phyloP scores from a whole-genome alignment of 2,329 filamentous ascomycete genomes.

The Plectosphaerella sp. region DNA sequence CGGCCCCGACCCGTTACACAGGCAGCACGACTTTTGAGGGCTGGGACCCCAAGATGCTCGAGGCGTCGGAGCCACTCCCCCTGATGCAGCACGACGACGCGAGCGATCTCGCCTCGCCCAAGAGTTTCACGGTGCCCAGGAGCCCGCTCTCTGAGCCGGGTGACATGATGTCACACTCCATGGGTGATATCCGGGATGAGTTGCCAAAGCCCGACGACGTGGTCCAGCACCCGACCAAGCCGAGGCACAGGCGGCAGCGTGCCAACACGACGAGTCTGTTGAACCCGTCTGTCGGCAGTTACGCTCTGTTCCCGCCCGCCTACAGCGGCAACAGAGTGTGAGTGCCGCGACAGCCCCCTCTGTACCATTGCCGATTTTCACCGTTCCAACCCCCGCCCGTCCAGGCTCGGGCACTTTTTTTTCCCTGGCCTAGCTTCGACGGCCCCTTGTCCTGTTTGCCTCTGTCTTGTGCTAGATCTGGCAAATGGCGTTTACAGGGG shows the following conservation, averaged over 20 bases:
- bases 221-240: constrained; percentile 17
- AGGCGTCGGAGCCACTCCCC: constrained; percentile 25
- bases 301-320: constrained; percentile 37
- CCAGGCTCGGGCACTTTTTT: not conserved
- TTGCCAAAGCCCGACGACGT: constrained; percentile 2
- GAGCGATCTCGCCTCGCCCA: constrained; percentile 12
- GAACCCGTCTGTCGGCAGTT: constrained; percentile 39
- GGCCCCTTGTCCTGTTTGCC: constrained; percentile 10
- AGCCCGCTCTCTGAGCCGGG: constrained; percentile 10
- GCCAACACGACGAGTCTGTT: constrained; percentile 40
- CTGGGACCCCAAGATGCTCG: constrained; percentile 18
- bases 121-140: constrained; percentile 5
- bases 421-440: not conserved
- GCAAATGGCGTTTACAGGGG: no score
- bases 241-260: constrained; percentile 28
- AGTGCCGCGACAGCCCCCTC: not conserved
- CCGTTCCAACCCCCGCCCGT: not conserved
- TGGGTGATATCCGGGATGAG: constrained; percentile 7
- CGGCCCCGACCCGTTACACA: constrained; percentile 50
- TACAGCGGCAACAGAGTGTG: constrained; percentile 26
- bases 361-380: not conserved
- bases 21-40: constrained; percentile 39
- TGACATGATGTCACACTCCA: constrained; percentile 6
- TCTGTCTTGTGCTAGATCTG: no score
- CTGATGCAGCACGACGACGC: constrained; percentile 15